Percentiles rank a stretch among this genome's conserved stretches.
These are phyloP conservation scores for Kuraishia capsulata DNA, from an alignment of 805 yeast species.

Conservation along the genomic window DNA sequence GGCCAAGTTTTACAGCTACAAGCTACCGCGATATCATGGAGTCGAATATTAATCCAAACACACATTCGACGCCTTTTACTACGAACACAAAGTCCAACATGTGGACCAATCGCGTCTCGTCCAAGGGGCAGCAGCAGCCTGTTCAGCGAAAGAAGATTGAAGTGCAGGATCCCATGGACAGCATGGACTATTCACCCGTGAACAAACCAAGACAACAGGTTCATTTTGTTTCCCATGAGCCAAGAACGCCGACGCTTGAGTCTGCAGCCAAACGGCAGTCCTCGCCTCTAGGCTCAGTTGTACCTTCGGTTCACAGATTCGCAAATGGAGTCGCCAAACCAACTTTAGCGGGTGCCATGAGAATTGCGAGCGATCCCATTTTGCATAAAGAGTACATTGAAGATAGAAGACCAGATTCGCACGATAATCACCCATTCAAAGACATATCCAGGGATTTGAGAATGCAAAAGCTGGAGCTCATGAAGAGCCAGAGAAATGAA, in stretches of 20 bases:
- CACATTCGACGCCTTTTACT: conserved; percentile 2
- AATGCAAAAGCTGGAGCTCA: no score
- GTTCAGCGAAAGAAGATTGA: no score
- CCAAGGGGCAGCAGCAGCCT: no score
- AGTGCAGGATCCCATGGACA: no score
- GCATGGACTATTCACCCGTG: no score
- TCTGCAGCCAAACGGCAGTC: neutral
- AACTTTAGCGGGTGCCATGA: neutral
- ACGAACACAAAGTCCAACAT: neutral
- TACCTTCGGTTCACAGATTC: no score
- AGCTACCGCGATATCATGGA: conserved; percentile 3
- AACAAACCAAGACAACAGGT: no score
- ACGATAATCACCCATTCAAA: no score
- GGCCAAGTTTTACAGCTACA: conserved; percentile 1
- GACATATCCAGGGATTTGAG: no score
- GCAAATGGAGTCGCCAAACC: neutral
- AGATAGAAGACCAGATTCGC: no score
- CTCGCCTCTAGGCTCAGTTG: no score
- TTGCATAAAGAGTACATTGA: no score
- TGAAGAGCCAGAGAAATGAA: neutral
- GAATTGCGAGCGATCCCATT: neutral
- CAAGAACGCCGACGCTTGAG: neutral
- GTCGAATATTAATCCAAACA: neutral
- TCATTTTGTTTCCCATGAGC: neutral
- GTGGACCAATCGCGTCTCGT: neutral